phyloP scores from a whole-genome alignment of 805 yeast genomes.

The Sungouiella blattae region DNA sequence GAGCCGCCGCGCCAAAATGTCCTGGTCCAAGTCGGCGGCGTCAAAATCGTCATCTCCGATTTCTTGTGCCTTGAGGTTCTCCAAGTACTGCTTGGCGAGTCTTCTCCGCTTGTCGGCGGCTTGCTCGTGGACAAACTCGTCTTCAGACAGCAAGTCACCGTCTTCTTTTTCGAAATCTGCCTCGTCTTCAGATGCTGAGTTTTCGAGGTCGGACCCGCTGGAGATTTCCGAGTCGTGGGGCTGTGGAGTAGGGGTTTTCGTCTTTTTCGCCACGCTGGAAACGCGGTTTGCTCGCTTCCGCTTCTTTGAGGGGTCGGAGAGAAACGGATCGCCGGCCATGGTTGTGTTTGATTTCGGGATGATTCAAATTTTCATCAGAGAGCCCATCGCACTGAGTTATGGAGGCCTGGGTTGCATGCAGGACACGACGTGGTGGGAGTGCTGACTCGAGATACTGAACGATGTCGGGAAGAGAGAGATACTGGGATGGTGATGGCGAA shows the following conservation, averaged over 20 bases:
- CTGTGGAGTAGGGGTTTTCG: slow-evolving; percentile 8
- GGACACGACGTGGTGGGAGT: no score
- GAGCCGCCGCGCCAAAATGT: slow-evolving; percentile 74
- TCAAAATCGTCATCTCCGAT: slow-evolving; percentile 58
- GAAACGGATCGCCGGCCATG: slow-evolving; percentile 61
- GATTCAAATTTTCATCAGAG: no score
- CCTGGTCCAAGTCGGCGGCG: slow-evolving; percentile 88
- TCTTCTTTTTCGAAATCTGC: slow-evolving; percentile 6
- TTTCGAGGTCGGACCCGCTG: slow-evolving; percentile 42
- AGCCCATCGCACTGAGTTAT: no score
- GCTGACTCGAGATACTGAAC: no score
- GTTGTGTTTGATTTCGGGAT: no score
- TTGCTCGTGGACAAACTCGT: slow-evolving; percentile 68
- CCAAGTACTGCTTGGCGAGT: slow-evolving; percentile 88
- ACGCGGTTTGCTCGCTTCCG: slow-evolving; percentile 36
- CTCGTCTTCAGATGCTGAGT: slow-evolving; percentile 13
- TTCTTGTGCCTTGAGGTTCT: slow-evolving; percentile 62
- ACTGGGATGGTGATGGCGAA: no score
- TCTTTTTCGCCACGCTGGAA: slow-evolving; percentile 19
- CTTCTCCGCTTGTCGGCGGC: slow-evolving; percentile 94
- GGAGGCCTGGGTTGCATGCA: no score
- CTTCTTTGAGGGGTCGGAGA: slow-evolving; percentile 56
- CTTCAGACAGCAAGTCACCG: slow-evolving; percentile 54
- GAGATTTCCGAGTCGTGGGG: slow-evolving; percentile 54
- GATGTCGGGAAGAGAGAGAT: no score